Conservation (phyloP, 177 flowering plant genomes). For the Vitis hybrid region DNA sequence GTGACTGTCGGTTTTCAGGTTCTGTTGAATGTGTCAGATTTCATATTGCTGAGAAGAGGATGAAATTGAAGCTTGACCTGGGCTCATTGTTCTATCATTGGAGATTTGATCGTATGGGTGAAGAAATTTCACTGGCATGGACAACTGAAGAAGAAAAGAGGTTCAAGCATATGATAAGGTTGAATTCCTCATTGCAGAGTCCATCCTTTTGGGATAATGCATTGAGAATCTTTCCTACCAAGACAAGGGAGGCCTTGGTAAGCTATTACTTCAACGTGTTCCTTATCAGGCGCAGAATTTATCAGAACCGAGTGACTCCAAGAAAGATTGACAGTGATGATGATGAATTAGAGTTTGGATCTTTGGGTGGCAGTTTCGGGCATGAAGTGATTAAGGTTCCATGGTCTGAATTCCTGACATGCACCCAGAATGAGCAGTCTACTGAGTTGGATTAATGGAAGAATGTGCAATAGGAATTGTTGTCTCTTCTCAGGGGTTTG, state of each 20-base stretch:
- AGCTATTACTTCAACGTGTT: constrained; percentile 86
- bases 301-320: constrained; percentile 78
- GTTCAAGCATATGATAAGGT: constrained; percentile 50
- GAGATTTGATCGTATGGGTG: constrained; percentile 82
- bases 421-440: constrained; percentile 47
- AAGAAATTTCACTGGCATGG: constrained; percentile 83
- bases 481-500: background rate
- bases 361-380: constrained; percentile 39
- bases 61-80: constrained; percentile 60
- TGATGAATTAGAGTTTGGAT: constrained; percentile 68
- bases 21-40: constrained; percentile 71
- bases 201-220: constrained; percentile 44
- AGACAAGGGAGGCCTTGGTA: constrained; percentile 50
- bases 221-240: constrained; percentile 39
- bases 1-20: constrained; percentile 61
- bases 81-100: constrained; percentile 59
- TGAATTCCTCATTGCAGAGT: constrained; percentile 25
- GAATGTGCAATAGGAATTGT: background rate
- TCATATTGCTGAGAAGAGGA: constrained; percentile 74
- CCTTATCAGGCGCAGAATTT: constrained; percentile 56
- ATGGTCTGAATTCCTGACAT: constrained; percentile 21
- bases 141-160: constrained; percentile 63
- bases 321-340: constrained; percentile 76
- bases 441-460: constrained; percentile 27
- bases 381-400: constrained; percentile 28